A percentile compares a stretch with the other conserved stretches of the same genome.
phyloP scores from a whole-genome alignment of 2,329 filamentous ascomycete genomes.

The Diaporthe helianthi region DNA sequence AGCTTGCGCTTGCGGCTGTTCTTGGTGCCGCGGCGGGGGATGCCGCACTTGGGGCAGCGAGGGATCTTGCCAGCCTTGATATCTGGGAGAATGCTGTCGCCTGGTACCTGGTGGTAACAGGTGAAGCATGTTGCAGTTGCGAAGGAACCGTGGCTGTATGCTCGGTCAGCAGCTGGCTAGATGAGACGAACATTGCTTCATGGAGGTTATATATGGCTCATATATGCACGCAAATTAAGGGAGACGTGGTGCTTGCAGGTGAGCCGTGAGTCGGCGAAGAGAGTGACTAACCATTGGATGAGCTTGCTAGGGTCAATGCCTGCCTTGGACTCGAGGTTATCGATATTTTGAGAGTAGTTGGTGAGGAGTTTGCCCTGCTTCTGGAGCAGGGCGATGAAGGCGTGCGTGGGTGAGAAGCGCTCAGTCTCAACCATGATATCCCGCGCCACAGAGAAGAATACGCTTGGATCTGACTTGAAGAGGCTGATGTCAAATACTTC shows the following conservation, averaged over 20 bases:
- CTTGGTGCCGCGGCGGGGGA: conserved; percentile 57
- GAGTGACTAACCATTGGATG: conserved; percentile 71
- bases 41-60: conserved; percentile 74
- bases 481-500: conserved; percentile 93
- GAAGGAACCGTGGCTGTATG: conserved; percentile 79
- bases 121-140: conserved; percentile 88
- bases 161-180: neutral
- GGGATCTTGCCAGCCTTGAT: conserved; percentile 80
- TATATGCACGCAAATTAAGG: neutral
- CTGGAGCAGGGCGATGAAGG: conserved; percentile 90
- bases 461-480: conserved; percentile 84
- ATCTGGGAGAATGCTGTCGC: conserved; percentile 79
- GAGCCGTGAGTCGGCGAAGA: neutral
- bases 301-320: conserved; percentile 83
- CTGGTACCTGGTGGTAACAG: conserved; percentile 76
- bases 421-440: conserved; percentile 85
- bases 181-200: neutral
- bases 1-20: conserved; percentile 62
- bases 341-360: conserved; percentile 99
- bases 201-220: neutral
- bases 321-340: conserved; percentile 89
- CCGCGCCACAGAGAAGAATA: conserved; percentile 91
- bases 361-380: conserved; percentile 88
- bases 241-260: neutral
- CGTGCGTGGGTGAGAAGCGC: conserved; percentile 88